These are phyloP conservation scores for Globisporangium parvum DNA, from an alignment of 352 stramenopile genomes.

Conservation along the genomic window DNA sequence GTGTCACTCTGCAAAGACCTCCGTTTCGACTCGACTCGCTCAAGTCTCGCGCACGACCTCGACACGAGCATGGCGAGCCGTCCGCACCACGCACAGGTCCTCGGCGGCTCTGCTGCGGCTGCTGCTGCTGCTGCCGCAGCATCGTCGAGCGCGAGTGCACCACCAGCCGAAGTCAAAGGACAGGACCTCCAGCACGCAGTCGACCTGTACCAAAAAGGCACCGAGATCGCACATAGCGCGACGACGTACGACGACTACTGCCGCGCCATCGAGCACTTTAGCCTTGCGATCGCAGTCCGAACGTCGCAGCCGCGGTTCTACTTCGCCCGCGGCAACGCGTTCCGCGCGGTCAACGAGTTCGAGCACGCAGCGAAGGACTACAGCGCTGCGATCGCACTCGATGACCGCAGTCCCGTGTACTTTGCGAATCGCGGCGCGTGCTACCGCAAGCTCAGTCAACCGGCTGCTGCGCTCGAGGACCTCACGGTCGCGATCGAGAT, in stretches of 20 bases:
- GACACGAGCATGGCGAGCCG: background rate
- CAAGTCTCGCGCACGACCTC: no score
- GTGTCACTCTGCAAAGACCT: background rate
- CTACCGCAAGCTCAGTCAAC: constrained; percentile 65
- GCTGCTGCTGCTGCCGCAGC: background rate
- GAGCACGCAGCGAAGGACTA: constrained; percentile 62
- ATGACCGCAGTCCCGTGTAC: constrained; percentile 63
- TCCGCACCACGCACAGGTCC: background rate
- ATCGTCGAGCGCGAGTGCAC: constrained; percentile 6
- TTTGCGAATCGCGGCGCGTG: constrained; percentile 67
- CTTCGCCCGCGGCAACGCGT: constrained; percentile 62
- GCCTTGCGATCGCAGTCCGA: constrained; percentile 64
- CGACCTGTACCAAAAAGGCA: constrained; percentile 73
- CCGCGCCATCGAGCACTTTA: constrained; percentile 69
- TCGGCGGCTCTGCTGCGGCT: background rate
- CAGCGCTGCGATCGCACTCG: constrained; percentile 43
- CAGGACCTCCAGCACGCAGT: constrained; percentile 69
- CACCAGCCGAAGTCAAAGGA: constrained; percentile 38
- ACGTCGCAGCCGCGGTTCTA: constrained; percentile 71
- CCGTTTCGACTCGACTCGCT: no score
- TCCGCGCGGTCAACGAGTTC: constrained; percentile 64
- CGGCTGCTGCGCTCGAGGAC: constrained; percentile 52
- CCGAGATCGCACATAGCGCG: constrained; percentile 56
- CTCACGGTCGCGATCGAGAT: constrained; percentile 66
- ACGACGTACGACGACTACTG: constrained; percentile 54